Conservation (phyloP, 73 alveolate species). For the Uronychia setigera region DNA sequence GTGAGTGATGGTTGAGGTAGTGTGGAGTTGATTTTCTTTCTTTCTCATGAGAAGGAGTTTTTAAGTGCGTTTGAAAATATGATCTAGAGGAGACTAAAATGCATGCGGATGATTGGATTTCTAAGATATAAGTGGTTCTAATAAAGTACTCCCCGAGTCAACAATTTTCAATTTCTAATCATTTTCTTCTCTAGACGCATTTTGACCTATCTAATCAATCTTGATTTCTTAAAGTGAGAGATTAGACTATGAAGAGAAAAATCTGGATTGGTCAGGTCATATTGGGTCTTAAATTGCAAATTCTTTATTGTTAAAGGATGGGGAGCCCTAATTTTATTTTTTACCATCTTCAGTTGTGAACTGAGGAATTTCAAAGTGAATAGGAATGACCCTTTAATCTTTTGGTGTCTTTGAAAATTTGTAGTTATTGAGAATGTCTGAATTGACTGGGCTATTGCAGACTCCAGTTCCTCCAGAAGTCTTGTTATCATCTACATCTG, state of each 20-base stretch:
- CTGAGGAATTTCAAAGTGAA: neutral
- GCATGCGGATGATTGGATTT: neutral
- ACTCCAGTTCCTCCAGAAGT: neutral
- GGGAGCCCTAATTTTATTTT: neutral
- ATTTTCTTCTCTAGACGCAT: neutral
- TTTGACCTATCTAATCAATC: neutral
- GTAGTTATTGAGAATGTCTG: neutral
- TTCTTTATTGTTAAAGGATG: too few relatives aligned
- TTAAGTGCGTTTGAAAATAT: neutral
- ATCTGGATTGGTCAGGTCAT: too few relatives aligned
- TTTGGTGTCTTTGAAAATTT: neutral
- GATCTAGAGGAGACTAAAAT: neutral
- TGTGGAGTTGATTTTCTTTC: neutral
- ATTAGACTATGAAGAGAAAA: too few relatives aligned
- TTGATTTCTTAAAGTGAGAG: neutral
- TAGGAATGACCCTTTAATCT: neutral
- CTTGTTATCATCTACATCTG: neutral
- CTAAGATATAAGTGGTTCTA: too few relatives aligned
- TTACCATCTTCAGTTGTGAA: neutral
- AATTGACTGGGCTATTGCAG: neutral
- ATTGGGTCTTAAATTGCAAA: too few relatives aligned
- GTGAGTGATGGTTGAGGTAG: slow-evolving; percentile 4
- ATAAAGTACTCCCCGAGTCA: too few relatives aligned
- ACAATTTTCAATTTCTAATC: neutral
- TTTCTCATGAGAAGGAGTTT: too few relatives aligned